Percentiles rank a stretch among this genome's conserved stretches.
These are phyloP conservation scores for Cladophialophora yegresii DNA, from an alignment of 2,329 filamentous ascomycete genomes.

Conservation along the genomic window DNA sequence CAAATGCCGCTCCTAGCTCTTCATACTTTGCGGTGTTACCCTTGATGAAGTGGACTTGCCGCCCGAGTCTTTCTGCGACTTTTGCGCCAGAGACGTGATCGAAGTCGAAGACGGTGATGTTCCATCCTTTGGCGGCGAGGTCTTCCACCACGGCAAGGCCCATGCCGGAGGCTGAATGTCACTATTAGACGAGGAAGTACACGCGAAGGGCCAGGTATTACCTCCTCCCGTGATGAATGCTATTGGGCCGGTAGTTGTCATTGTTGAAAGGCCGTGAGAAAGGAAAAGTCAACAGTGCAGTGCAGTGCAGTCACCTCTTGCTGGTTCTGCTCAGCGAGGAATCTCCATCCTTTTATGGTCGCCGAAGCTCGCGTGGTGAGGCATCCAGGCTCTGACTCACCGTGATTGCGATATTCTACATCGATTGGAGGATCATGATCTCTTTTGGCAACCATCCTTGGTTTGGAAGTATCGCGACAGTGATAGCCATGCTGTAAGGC, in stretches of 20 bases:
- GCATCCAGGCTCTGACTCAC: neutral
- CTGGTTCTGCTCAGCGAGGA: neutral
- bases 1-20: constrained; percentile 1
- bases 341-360: neutral
- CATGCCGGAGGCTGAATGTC: constrained; percentile 2
- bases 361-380: neutral
- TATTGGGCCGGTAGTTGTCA: neutral
- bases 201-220: neutral
- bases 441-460: neutral
- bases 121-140: constrained; percentile 1
- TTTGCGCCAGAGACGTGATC: neutral
- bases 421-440: neutral
- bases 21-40: neutral
- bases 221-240: constrained; percentile 3
- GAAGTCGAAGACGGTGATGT: constrained; percentile 2
- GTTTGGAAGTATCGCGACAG: neutral
- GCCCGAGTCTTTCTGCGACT: neutral
- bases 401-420: neutral
- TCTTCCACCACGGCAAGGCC: constrained; percentile 8
- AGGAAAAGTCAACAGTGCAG: neutral
- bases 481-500: neutral
- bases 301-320: neutral
- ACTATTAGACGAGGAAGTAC: neutral
- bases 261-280: neutral
- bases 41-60: neutral